A percentile compares a stretch with the other conserved stretches of the same genome.
Evolutionary conservation across 352 stramenopile genomes (phyloP).

Genomic region (Blastocystis sp.): DNA sequence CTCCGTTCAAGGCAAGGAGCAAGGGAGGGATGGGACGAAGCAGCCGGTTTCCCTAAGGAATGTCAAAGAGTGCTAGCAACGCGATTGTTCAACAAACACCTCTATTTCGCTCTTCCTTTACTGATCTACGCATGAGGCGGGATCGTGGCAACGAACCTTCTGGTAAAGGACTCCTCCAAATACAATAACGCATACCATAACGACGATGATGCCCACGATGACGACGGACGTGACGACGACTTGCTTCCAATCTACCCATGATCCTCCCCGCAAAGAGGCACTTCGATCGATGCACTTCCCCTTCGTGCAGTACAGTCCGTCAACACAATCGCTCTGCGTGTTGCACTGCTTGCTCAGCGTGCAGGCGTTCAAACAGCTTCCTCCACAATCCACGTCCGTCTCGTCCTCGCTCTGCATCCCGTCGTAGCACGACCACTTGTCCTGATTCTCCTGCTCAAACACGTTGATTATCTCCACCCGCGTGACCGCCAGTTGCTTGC

Average conservation of each 20-base stretch:
- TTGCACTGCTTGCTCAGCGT: neutral
- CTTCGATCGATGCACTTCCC: conserved; percentile 68
- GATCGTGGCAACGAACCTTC: neutral
- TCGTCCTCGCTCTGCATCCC: conserved; percentile 23
- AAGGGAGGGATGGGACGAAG: too few species aligned
- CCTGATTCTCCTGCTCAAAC: conserved; percentile 27
- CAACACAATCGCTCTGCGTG: conserved; percentile 1
- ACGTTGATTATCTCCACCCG: conserved; percentile 12
- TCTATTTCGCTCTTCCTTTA: neutral
- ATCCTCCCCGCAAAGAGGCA: neutral
- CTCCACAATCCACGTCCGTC: conserved; percentile 62
- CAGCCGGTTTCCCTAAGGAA: too few species aligned
- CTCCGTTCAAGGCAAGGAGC: too few species aligned
- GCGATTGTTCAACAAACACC: conserved; percentile 65
- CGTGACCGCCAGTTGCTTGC: conserved; percentile 24
- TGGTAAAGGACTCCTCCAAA: conserved; percentile 65
- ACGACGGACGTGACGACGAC: conserved; percentile 13
- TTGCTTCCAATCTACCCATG: conserved; percentile 62
- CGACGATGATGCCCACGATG: conserved; percentile 32
- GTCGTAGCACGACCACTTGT: conserved; percentile 63
- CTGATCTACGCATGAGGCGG: neutral
- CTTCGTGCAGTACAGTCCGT: conserved; percentile 50
- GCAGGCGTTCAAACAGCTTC: conserved; percentile 23
- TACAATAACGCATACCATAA: conserved; percentile 44
- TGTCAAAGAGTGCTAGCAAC: too few species aligned